A percentile compares a stretch with the other conserved stretches of the same genome.
Evolutionary conservation across 257 asterid species (phyloP).

Genomic region (Ophiorrhiza pumila): DNA sequence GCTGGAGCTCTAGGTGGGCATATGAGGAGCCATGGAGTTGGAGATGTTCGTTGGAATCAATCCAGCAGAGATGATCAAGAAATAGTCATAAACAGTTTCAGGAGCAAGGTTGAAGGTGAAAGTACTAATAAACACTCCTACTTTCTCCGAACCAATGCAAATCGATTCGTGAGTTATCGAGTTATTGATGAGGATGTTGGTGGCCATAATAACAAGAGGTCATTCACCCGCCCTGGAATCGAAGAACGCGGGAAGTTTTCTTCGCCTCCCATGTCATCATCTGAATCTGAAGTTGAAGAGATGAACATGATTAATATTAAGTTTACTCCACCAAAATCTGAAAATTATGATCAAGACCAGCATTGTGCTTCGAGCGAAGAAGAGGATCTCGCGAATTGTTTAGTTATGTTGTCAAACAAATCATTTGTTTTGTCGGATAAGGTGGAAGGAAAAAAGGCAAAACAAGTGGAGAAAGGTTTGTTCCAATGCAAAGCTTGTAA

Average conservation of each 20-base stretch:
- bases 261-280: neutral
- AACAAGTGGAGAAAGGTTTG: conserved; percentile 42
- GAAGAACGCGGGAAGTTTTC: conserved; percentile 14
- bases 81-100: conserved; percentile 10
- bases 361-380: conserved; percentile 45
- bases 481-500: conserved; percentile 83
- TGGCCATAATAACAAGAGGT: conserved; percentile 7
- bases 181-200: conserved; percentile 28
- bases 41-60: conserved; percentile 20
- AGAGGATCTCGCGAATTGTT: conserved; percentile 72
- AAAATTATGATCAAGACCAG: conserved; percentile 7
- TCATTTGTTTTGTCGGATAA: conserved; percentile 23
- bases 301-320: neutral
- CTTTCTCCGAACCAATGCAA: conserved; percentile 47
- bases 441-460: conserved; percentile 27
- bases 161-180: conserved; percentile 25
- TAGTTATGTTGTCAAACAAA: conserved; percentile 61
- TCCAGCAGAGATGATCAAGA: conserved; percentile 13
- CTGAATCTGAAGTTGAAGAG: conserved; percentile 17
- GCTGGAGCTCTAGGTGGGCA: conserved; percentile 64
- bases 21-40: conserved; percentile 52
- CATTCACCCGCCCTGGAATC: neutral
- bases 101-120: conserved; percentile 20
- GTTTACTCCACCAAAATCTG: neutral
- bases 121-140: conserved; percentile 49